phyloP scores from a whole-genome alignment of 177 flowering plant genomes.

The Telopea speciosissima region DNA sequence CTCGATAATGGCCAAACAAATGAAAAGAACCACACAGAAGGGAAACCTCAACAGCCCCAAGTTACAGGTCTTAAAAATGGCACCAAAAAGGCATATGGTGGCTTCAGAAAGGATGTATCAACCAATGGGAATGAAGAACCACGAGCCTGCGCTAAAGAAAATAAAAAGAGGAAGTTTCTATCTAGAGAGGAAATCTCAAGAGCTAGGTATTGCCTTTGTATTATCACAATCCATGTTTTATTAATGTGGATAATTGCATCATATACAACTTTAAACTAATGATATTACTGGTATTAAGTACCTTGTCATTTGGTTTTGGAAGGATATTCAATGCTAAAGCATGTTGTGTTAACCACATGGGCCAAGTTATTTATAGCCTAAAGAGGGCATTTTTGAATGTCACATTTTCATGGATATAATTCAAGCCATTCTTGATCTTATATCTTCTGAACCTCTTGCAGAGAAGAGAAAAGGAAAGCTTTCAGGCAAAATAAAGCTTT shows the following conservation, averaged over 20 bases:
- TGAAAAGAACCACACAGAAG: conserved; percentile 17
- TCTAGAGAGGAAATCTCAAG: conserved; percentile 38
- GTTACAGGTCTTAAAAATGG: neutral
- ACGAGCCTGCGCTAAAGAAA: conserved; percentile 7
- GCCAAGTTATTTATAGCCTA: too few relatives aligned
- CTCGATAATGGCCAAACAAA: conserved; percentile 18
- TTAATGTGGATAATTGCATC: neutral
- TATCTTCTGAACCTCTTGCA: too few relatives aligned
- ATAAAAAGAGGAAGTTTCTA: conserved; percentile 27
- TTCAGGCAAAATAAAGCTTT: too few relatives aligned
- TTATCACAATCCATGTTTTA: neutral
- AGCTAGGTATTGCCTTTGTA: conserved; percentile 27
- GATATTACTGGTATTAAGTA: neutral
- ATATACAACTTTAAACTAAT: neutral
- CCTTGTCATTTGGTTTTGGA: neutral
- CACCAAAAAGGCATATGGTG: conserved; percentile 1
- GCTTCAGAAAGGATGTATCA: neutral
- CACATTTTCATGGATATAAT: too few relatives aligned
- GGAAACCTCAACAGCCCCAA: conserved; percentile 10
- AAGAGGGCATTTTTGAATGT: too few relatives aligned
- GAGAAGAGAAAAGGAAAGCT: too few relatives aligned
- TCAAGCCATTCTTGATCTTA: too few relatives aligned
- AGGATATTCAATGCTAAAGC: neutral
- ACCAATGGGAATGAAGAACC: conserved; percentile 18
- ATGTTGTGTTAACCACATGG: neutral